Percentiles rank a stretch among this genome's conserved stretches.
phyloP scores from a whole-genome alignment of 75 land plant species.

The Pinus taeda region DNA sequence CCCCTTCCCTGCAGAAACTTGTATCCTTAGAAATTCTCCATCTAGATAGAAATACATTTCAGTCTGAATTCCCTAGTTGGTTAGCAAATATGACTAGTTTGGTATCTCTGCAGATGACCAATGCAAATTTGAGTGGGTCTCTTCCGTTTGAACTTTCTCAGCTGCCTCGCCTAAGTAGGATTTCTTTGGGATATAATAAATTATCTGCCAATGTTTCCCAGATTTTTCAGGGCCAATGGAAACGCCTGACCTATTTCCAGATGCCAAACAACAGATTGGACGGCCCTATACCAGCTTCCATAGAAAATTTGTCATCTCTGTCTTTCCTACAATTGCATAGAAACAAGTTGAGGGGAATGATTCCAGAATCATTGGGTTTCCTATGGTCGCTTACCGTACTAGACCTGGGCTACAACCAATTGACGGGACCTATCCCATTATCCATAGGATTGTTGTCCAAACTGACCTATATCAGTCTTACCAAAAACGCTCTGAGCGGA shows the following conservation, averaged over 20 bases:
- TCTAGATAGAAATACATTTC: too few species aligned
- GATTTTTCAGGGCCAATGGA: background rate
- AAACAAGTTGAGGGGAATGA: constrained; percentile 41
- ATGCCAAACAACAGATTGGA: constrained; percentile 2
- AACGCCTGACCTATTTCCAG: background rate
- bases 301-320: constrained; percentile 12
- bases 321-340: constrained; percentile 28
- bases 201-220: background rate
- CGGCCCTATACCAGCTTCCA: constrained; percentile 23
- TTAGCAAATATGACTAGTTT: background rate
- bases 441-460: constrained; percentile 33
- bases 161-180: background rate
- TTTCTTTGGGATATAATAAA: background rate
- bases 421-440: constrained; percentile 51
- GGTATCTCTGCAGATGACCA: background rate
- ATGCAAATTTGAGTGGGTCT: background rate
- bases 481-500: background rate
- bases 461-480: background rate
- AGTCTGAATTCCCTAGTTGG: too few species aligned
- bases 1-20: too few species aligned
- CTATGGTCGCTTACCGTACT: constrained; percentile 36
- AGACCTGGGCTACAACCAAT: constrained; percentile 45
- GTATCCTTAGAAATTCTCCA: too few species aligned
- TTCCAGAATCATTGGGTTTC: constrained; percentile 47
- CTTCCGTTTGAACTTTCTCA: background rate